These are phyloP conservation scores for Aphanoascus verrucosus DNA, from an alignment of 2,329 filamentous ascomycete species.

Conservation along the genomic window DNA sequence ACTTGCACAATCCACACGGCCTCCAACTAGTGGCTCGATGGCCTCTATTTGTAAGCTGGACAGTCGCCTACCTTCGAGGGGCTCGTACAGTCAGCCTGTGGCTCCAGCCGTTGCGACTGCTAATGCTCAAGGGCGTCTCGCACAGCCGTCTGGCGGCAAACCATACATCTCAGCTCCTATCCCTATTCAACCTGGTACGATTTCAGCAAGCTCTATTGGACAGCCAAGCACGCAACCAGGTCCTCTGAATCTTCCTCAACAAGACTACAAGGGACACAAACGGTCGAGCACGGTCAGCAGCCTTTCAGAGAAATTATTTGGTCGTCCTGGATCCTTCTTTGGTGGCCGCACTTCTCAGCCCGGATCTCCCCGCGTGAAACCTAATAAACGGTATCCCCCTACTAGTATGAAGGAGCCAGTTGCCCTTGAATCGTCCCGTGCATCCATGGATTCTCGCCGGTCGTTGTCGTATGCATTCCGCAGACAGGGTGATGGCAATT, in stretches of 20 bases:
- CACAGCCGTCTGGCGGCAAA: slow-evolving; percentile 59
- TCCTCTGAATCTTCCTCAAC: slow-evolving; percentile 46
- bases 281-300: slow-evolving; percentile 67
- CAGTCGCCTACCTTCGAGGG: slow-evolving; percentile 57
- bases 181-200: slow-evolving; percentile 44
- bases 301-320: slow-evolving; percentile 74
- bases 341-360: slow-evolving; percentile 42
- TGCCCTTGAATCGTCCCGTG: slow-evolving; percentile 48
- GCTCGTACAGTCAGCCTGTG: slow-evolving; percentile 78
- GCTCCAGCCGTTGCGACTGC: slow-evolving; percentile 79
- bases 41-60: slow-evolving; percentile 45
- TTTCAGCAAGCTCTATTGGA: slow-evolving; percentile 44
- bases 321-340: slow-evolving; percentile 71
- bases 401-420: slow-evolving; percentile 64
- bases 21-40: slow-evolving; percentile 73
- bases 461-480: slow-evolving; percentile 61
- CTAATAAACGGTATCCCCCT: slow-evolving; percentile 66
- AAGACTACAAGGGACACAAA: slow-evolving; percentile 46
- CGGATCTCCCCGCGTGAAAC: slow-evolving; percentile 35
- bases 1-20: slow-evolving; percentile 45
- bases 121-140: slow-evolving; percentile 79
- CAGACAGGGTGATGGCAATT: slow-evolving; percentile 58
- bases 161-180: slow-evolving; percentile 63
- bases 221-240: slow-evolving; percentile 50
- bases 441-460: slow-evolving; percentile 63